Percentiles rank a stretch among this genome's conserved stretches.
Evolutionary conservation across 805 yeast species (phyloP).

Genomic region (Cyberlindnera subsufficiens): DNA sequence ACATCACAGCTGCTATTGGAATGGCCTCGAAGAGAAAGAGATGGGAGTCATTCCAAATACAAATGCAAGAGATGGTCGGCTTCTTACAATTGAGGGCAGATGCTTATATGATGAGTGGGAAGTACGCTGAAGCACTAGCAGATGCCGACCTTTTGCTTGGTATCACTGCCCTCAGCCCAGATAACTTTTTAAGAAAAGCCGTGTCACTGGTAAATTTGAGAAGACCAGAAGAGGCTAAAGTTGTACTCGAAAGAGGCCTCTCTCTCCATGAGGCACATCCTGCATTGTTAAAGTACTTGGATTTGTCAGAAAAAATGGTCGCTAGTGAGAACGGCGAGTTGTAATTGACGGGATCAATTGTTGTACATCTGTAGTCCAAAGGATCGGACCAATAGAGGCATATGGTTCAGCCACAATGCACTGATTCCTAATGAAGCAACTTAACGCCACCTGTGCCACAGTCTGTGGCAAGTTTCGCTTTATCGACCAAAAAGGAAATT

Average conservation of each 20-base stretch:
- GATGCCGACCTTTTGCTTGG: slow-evolving; percentile 48
- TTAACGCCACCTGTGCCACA: too few relatives aligned
- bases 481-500: too few relatives aligned
- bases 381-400: too few relatives aligned
- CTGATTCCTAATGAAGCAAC: too few relatives aligned
- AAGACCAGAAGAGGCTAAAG: slow-evolving; percentile 54
- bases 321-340: slow-evolving; percentile 55
- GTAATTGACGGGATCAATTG: background rate
- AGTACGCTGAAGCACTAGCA: slow-evolving; percentile 53
- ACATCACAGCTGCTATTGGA: slow-evolving; percentile 60
- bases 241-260: slow-evolving; percentile 68
- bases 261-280: slow-evolving; percentile 52
- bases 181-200: slow-evolving; percentile 67
- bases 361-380: background rate
- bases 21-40: slow-evolving; percentile 63
- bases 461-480: too few relatives aligned
- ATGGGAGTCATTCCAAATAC: slow-evolving; percentile 69
- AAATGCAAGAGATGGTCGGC: slow-evolving; percentile 60
- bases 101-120: slow-evolving; percentile 49
- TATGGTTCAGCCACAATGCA: too few relatives aligned
- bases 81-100: slow-evolving; percentile 70
- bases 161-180: slow-evolving; percentile 40
- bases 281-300: slow-evolving; percentile 43
- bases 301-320: slow-evolving; percentile 39
- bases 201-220: slow-evolving; percentile 59